A percentile compares a stretch with the other conserved stretches of the same genome.
Conservation (phyloP, 2,329 filamentous ascomycete genomes). For the Neofusicoccum parvum region DNA sequence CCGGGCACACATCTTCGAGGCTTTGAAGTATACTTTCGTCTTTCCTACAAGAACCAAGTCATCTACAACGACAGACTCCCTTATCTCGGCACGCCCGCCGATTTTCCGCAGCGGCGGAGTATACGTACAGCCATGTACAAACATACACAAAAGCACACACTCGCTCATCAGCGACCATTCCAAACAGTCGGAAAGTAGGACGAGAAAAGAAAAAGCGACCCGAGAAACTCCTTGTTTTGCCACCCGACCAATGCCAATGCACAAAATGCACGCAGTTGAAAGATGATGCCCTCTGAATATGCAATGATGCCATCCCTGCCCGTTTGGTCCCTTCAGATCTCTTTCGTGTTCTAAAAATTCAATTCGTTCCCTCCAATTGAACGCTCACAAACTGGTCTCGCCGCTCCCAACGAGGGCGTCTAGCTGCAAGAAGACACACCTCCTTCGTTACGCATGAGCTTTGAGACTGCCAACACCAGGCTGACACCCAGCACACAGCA, state of each 20-base stretch:
- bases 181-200: too few species aligned
- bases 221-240: not conserved
- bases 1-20: too few species aligned
- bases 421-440: constrained; percentile 1
- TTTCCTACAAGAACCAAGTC: too few species aligned
- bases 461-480: constrained; percentile 69
- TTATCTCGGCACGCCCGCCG: too few species aligned
- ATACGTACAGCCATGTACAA: too few species aligned
- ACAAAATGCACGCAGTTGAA: constrained; percentile 7
- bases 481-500: constrained; percentile 78
- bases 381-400: too few species aligned
- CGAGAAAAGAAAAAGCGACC: not conserved
- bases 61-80: not conserved
- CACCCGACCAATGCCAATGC: not conserved
- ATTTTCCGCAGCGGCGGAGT: too few species aligned
- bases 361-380: not conserved
- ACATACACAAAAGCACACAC: too few species aligned
- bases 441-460: constrained; percentile 51
- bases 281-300: not conserved
- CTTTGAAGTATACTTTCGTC: too few species aligned
- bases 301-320: constrained; percentile 4
- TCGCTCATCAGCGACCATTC: too few species aligned
- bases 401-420: too few species aligned
- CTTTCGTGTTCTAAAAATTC: not conserved
- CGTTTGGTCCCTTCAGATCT: not conserved